These are phyloP conservation scores for Xylaria sp. DNA, from an alignment of 2,329 filamentous ascomycete species.

Conservation along the genomic window DNA sequence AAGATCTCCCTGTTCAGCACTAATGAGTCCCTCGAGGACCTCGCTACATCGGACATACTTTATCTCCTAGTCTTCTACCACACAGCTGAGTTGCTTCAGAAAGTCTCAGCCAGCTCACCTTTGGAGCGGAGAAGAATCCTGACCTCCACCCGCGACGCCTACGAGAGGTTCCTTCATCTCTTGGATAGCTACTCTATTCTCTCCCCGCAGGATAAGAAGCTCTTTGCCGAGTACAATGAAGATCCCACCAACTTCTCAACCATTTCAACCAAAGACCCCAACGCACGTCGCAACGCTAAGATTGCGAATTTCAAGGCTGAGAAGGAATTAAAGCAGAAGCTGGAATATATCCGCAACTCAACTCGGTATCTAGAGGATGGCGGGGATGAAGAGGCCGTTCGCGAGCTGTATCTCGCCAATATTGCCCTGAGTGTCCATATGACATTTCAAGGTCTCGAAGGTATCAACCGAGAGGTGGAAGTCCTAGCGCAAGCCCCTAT, in stretches of 20 bases:
- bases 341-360: slow-evolving; percentile 68
- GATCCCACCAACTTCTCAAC: slow-evolving; percentile 78
- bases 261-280: slow-evolving; percentile 69
- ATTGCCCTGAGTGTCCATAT: slow-evolving; percentile 79
- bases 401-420: slow-evolving; percentile 81
- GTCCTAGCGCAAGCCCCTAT: slow-evolving; percentile 81
- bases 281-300: slow-evolving; percentile 81
- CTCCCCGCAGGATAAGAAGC: slow-evolving; percentile 69
- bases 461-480: slow-evolving; percentile 83
- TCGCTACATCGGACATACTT: slow-evolving; percentile 85
- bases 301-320: slow-evolving; percentile 87
- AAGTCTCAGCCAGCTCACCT: slow-evolving; percentile 65
- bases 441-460: slow-evolving; percentile 87
- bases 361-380: slow-evolving; percentile 62
- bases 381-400: slow-evolving; percentile 85
- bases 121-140: slow-evolving; percentile 72
- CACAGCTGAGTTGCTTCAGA: slow-evolving; percentile 82
- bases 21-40: slow-evolving; percentile 90
- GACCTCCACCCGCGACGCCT: slow-evolving; percentile 71
- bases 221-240: slow-evolving; percentile 79
- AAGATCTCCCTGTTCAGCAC: slow-evolving; percentile 85
- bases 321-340: slow-evolving; percentile 82
- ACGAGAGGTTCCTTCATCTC: slow-evolving; percentile 81
- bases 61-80: slow-evolving; percentile 83
- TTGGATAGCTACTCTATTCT: slow-evolving; percentile 84